These are phyloP conservation scores for Dendrobium catenatum DNA, from an alignment of 106 monocot species.

Conservation along the genomic window DNA sequence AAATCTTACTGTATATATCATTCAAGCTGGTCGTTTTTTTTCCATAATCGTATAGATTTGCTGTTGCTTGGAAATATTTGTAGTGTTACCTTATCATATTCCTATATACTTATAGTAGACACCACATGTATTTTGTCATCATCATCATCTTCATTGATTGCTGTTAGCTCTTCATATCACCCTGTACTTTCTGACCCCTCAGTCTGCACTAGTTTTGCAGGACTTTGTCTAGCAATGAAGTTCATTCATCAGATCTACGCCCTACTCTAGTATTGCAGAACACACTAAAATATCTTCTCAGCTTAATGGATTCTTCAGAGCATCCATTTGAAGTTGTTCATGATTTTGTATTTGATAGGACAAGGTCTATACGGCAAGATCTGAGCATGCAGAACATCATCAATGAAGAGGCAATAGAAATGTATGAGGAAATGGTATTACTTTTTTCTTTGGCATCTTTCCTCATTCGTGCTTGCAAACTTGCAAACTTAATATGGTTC, in stretches of 20 bases:
- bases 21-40: too few relatives aligned
- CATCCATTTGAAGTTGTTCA: constrained; percentile 83
- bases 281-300: constrained; percentile 64
- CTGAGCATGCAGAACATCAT: constrained; percentile 70
- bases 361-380: constrained; percentile 88
- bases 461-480: constrained; percentile 6
- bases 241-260: constrained; percentile 53
- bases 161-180: background rate
- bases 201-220: constrained; percentile 78
- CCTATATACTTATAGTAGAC: background rate
- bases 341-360: constrained; percentile 95
- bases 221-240: constrained; percentile 42
- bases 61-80: background rate
- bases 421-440: constrained; percentile 95
- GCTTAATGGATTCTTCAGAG: constrained; percentile 44
- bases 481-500: background rate
- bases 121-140: background rate
- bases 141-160: background rate
- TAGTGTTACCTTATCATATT: background rate
- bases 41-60: background rate
- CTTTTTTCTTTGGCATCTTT: constrained; percentile 12
- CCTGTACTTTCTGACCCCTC: constrained; percentile 7
- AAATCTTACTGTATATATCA: too few relatives aligned
- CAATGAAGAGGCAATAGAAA: constrained; percentile 50
- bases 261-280: constrained; percentile 56